Base-by-base conservation (phyloP, 2,329 filamentous ascomycete species). In the Ceratocystis papillata region DNA sequence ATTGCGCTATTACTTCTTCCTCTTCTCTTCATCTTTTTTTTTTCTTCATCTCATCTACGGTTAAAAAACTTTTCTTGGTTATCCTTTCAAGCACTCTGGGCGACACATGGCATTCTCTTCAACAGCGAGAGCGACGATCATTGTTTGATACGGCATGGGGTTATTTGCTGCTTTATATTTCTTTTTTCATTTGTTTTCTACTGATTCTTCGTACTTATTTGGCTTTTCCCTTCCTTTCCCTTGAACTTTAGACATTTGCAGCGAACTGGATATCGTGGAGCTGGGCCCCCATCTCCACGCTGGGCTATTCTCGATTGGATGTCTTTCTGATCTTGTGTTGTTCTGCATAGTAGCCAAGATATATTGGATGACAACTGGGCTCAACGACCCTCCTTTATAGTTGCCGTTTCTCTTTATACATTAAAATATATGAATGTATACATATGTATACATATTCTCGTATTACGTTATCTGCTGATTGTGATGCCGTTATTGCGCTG, bases 81-180 rank as follows among this genome's bases (percentile, higher is more conserved):
- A 45, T 65, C 17, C 44, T 64, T 59, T 63, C 22, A 50, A 33
- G 62, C 45, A 65, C 64, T 66, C 46, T 65, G 64, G 63, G 37
- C 67, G 41, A 65, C 61, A 48, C 44, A 65, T 15, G 61, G 65
- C 64, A 66, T 68, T 68, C 67, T 68, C 67, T 68, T 68, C 67
- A 68, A 68, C 67, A 68, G 67, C 65, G 67, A 68, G 67, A 68
- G 65, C 67, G 55, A 66, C 67, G 46, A 64, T 66, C 60, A 61
- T 68, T 65, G 64, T 68, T 67, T 64, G 37, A 64, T 63, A 64
- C 30, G 57, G 68, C 60, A 65, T 64, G 22, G 50, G 33, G 50
- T 22, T 62, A 62, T 46, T 41, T 62, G 22, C 8, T 37, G 33
- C 33, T 30, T 50, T 65, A 55, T 22, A 41, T 65, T 33, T 61